Base-by-base conservation (phyloP, 441 rosid genomes). In the Mallotus japonicus region DNA sequence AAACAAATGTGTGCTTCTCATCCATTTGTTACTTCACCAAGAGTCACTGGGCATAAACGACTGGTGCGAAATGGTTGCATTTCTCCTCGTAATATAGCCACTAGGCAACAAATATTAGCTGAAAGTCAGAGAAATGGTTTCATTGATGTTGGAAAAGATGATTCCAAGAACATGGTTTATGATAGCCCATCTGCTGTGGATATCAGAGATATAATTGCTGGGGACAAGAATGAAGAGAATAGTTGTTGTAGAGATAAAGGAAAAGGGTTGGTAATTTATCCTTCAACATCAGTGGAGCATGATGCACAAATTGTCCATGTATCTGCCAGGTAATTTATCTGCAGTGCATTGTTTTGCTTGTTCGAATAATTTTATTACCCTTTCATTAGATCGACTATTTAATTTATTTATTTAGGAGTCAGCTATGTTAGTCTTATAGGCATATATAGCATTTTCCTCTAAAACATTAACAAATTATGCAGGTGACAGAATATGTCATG, bases 1-100 rank as follows among this genome's bases (percentile, higher is more conserved):
- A 81, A 74, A 75, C 87, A 78, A 5, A 19, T 24, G 37, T 17
- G 66, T 77, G 62, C 77, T 6, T 74, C 77, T 64, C 49, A 32
- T 78, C 51, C 58, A 47, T 66, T 80, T 58, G 63, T 78, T 71
- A 62, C 71, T 49, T 70, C 85, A 44, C 83, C 87, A 32, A 86
- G 81, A 83, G 75, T 71, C 17, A 42, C 65, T 63, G 87, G 85
- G 69, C 80, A 72, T 61, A 92, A 81, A 78, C 84, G 92, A 79
- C 83, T 94, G 84, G 99, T 92, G 24, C 80, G 92, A 76, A 81
- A 90, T 78, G 97, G 99, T 53, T 92, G 92, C 80, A 94, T 94
- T 51, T 90, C 97, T 78, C 97, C 95, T 1, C 78, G 80, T 65
- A 88, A 76, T 74, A 90, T 89, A 76, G 88, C 88, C 67, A 76